Evolutionary conservation across 2,329 filamentous ascomycete species (phyloP), one percentile per base, ranked within the genome.

Genomic region (Pyrenochaeta sp.): DNA sequence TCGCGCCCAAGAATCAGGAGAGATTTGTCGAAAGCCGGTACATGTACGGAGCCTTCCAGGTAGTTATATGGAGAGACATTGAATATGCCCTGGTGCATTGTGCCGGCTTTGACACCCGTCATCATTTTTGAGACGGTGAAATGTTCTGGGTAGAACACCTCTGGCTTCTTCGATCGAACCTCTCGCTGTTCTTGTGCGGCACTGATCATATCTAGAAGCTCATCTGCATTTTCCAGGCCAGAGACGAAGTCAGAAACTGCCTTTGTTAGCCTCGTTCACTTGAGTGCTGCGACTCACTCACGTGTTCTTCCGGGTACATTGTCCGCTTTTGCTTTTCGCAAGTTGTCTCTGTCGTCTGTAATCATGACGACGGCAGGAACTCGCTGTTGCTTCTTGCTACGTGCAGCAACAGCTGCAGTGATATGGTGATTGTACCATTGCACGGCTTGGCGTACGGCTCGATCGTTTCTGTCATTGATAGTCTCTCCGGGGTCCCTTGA

Each of bases 31-130:
- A 99, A 99, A 4, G 92, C 85, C 1, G 92, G 85, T 1, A 96
- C 91, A 60, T 93, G 87, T 51, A 97, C 88, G 1, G 90, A 91
- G 2, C 90, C 94, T 71, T 99, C 94, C 8, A 99, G 80, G 61
- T 97, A 99, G 75, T 99, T 99, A 79, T 97, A 99, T 1, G 90
- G 90, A 6, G 94, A 97, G 19, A 97, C 90, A 65, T 92, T 96
- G 77, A 96, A 99, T 17, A 89, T 86, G 6, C 94, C 94, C 73
- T 99, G 93, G 68, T 99, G 94, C 60, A 99, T 77, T 40, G 90
- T 85, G 4, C 92, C 91, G 37, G 85, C 85, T 75, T 95, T 95
- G 42, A 96, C 81, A 1, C 92, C 93, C 4, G 94, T 99, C 82
- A 92, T 90, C 83, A 97, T 88, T 72, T 87, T 95, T 4, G 93